Evolutionary conservation across 208 protist genomes (phyloP).

Genomic region (Wallacemonas collosoma): DNA sequence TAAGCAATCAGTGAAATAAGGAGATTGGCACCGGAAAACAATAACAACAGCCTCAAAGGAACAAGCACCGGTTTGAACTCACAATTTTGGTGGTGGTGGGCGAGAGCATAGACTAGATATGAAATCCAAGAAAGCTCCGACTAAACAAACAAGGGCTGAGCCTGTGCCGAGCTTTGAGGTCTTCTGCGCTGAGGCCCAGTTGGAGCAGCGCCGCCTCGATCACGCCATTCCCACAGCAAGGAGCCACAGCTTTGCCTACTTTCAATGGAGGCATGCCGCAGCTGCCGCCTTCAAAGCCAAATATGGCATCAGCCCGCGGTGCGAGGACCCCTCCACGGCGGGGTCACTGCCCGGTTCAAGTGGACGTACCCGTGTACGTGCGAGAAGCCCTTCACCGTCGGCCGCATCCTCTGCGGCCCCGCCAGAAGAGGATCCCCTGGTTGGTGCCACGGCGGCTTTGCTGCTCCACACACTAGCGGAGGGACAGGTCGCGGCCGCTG

Average conservation of each 20-base stretch:
- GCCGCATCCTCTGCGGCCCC: neutral
- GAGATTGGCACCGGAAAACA: too few species aligned
- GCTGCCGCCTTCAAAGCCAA: constrained; percentile 13
- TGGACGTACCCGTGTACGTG: neutral
- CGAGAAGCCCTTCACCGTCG: neutral
- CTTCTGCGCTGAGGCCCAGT: constrained; percentile 40
- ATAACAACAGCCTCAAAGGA: too few species aligned
- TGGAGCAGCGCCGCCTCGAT: constrained; percentile 33
- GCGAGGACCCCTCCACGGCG: neutral
- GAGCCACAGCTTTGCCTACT: constrained; percentile 31
- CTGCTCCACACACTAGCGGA: constrained; percentile 10
- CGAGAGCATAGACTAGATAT: neutral
- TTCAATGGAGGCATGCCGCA: constrained; percentile 46
- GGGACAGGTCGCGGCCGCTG: neutral
- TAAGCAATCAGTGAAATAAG: too few species aligned
- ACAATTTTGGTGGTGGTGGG: too few species aligned
- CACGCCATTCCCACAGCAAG: constrained; percentile 27
- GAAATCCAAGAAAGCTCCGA: neutral
- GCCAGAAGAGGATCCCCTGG: neutral
- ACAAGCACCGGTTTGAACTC: too few species aligned
- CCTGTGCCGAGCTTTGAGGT: constrained; percentile 28
- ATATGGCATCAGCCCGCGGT: neutral
- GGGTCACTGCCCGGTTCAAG: too few species aligned
- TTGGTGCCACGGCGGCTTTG: neutral
- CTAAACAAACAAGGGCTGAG: neutral